Conservation (phyloP, 352 stramenopile species). For the Phytopythium vexans region DNA sequence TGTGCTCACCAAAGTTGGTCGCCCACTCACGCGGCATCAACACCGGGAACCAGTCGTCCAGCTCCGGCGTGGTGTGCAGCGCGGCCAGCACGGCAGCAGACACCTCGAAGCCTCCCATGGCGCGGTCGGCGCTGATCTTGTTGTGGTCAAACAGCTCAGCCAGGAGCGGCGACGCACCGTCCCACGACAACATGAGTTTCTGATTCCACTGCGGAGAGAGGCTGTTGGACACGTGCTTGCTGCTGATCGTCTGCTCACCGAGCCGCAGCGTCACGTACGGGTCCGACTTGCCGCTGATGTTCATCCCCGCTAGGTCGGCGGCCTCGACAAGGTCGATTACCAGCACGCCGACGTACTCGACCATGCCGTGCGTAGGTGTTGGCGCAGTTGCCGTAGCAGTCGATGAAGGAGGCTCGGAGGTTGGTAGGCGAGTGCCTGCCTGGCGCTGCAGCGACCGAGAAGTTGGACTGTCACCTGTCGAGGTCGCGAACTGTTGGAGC, state of each 20-base stretch:
- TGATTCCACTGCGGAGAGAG: slow-evolving; percentile 68
- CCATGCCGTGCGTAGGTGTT: slow-evolving; percentile 47
- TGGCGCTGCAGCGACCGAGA: slow-evolving; percentile 3
- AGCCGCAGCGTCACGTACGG: slow-evolving; percentile 77
- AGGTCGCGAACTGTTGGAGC: slow-evolving; percentile 37
- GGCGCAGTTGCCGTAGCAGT: background rate
- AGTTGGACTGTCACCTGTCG: background rate
- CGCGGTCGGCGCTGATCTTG: slow-evolving; percentile 54
- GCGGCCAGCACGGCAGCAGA: slow-evolving; percentile 30
- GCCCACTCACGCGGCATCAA: slow-evolving; percentile 71
- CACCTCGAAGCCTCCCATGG: slow-evolving; percentile 63
- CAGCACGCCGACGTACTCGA: slow-evolving; percentile 81
- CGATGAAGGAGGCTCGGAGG: slow-evolving; percentile 4
- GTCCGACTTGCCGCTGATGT: slow-evolving; percentile 78
- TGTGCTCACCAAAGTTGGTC: slow-evolving; percentile 77
- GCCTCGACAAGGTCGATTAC: slow-evolving; percentile 69
- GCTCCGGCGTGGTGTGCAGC: slow-evolving; percentile 17
- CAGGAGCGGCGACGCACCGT: slow-evolving; percentile 58
- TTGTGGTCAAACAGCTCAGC: slow-evolving; percentile 76
- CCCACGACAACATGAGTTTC: slow-evolving; percentile 78
- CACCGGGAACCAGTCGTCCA: slow-evolving; percentile 54
- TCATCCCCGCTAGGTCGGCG: slow-evolving; percentile 56
- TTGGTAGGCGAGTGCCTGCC: background rate
- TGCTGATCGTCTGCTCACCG: slow-evolving; percentile 69
- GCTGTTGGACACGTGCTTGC: slow-evolving; percentile 62